Conservation (phyloP, 2,329 filamentous ascomycete species). For the Pyricularia grisea region DNA sequence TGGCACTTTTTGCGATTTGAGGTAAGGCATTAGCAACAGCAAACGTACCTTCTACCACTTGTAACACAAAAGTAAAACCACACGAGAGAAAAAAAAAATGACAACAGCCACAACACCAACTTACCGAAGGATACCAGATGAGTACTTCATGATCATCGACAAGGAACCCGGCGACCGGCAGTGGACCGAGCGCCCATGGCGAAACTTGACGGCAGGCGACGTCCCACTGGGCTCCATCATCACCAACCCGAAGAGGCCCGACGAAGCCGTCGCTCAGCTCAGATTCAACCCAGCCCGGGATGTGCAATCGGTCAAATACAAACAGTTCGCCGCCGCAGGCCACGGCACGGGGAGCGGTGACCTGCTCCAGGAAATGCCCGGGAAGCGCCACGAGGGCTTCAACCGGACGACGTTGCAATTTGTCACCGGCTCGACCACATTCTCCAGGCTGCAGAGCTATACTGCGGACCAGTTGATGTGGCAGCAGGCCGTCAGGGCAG, state of each 20-base stretch:
- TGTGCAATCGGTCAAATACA: background rate
- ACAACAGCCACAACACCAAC: background rate
- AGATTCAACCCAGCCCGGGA: background rate
- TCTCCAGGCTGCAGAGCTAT: background rate
- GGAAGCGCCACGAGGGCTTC: background rate
- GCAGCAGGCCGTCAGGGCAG: background rate
- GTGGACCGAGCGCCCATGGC: background rate
- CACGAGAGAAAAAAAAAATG: background rate
- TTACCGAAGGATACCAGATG: background rate
- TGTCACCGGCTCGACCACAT: background rate
- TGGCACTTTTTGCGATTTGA: background rate
- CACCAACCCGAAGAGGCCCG: background rate
- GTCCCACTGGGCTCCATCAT: background rate
- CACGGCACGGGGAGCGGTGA: background rate
- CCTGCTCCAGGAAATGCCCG: background rate
- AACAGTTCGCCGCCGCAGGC: background rate
- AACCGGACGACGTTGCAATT: background rate
- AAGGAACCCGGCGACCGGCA: background rate
- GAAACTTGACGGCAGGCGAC: background rate
- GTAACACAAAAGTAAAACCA: background rate
- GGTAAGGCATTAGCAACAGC: background rate
- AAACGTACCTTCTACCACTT: background rate
- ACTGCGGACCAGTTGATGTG: background rate
- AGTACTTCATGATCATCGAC: background rate
- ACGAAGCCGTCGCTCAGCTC: background rate